Evolutionary conservation across 2,329 filamentous ascomycete species (phyloP).

Genomic region (Diplocarpon mali): DNA sequence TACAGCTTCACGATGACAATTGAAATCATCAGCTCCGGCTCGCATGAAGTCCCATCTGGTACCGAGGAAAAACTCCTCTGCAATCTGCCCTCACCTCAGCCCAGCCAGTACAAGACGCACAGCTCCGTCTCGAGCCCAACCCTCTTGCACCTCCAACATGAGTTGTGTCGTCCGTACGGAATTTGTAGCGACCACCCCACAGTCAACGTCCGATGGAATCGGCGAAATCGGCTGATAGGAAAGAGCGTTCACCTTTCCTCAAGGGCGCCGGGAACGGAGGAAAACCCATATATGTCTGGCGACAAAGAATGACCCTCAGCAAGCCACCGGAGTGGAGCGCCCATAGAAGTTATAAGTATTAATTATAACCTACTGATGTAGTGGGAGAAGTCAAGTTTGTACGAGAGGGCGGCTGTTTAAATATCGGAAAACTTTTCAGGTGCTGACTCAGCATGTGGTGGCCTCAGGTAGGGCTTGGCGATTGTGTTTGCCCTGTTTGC

Average conservation of each 20-base stretch:
- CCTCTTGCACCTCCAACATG: too few species aligned
- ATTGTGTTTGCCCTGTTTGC: neutral
- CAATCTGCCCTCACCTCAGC: too few species aligned
- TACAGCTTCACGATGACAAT: too few species aligned
- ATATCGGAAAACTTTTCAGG: neutral
- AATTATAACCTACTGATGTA: conserved; percentile 31
- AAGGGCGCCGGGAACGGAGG: conserved; percentile 34
- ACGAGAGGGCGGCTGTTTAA: conserved; percentile 1
- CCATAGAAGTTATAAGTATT: conserved; percentile 30
- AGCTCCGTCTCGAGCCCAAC: too few species aligned
- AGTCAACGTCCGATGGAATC: conserved; percentile 30
- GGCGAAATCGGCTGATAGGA: conserved; percentile 32
- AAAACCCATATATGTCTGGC: conserved; percentile 25
- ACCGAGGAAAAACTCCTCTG: too few species aligned
- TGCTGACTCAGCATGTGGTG: neutral
- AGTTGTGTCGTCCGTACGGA: neutral
- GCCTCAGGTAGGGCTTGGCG: neutral
- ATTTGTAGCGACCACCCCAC: conserved; percentile 33
- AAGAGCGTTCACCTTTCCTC: conserved; percentile 32
- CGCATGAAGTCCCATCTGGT: too few species aligned
- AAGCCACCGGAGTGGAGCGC: conserved; percentile 31
- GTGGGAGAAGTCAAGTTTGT: conserved; percentile 17
- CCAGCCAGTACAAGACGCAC: too few species aligned
- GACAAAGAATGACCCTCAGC: conserved; percentile 30
- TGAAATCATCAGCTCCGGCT: too few species aligned